Conservation (phyloP, 2,329 filamentous ascomycete species). For the Lomentospora prolificans region DNA sequence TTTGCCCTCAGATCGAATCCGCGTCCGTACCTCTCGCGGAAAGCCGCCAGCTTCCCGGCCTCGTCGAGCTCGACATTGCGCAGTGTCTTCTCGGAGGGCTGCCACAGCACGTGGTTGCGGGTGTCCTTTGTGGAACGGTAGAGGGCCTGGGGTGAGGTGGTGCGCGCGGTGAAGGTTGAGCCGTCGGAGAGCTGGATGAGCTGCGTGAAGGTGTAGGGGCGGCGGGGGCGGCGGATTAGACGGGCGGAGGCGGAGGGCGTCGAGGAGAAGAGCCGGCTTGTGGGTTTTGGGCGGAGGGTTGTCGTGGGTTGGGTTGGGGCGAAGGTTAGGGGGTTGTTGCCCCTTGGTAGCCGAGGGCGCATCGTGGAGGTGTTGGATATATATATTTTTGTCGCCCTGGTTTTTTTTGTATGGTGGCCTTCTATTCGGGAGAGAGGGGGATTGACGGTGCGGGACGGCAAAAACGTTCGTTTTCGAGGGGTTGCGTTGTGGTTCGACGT, state of each 20-base stretch:
- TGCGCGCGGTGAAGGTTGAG: conserved; percentile 70
- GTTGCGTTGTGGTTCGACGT: not conserved
- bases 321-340: conserved; percentile 15
- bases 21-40: conserved; percentile 74
- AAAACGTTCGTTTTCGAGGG: no score
- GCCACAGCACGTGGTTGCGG: conserved; percentile 84
- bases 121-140: conserved; percentile 66
- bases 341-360: conserved; percentile 10
- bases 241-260: conserved; percentile 51
- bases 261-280: conserved; percentile 16
- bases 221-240: conserved; percentile 76
- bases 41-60: conserved; percentile 78
- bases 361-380: conserved; percentile 7
- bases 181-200: conserved; percentile 88
- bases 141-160: conserved; percentile 57
- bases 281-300: conserved; percentile 14
- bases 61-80: conserved; percentile 90
- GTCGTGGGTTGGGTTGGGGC: conserved; percentile 18
- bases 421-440: not conserved
- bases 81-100: conserved; percentile 71
- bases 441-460: not conserved
- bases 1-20: conserved; percentile 60
- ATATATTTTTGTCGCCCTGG: no score
- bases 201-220: conserved; percentile 96
- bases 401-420: not conserved